Evolutionary conservation across 2,329 filamentous ascomycete species (phyloP).

Genomic region (Claviceps humidiphila): DNA sequence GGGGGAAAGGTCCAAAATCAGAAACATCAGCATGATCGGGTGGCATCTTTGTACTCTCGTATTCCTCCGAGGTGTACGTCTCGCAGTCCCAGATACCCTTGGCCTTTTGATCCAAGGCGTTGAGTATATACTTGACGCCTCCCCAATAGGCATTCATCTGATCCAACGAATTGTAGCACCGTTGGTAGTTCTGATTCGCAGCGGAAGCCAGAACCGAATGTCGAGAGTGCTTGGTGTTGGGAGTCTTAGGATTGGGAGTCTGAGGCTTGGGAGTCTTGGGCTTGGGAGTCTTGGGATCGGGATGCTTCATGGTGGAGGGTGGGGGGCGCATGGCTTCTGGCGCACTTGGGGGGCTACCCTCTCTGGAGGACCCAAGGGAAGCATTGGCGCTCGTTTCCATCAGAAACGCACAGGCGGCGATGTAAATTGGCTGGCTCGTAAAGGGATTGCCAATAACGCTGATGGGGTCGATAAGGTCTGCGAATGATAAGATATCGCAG

Average conservation of each 20-base stretch:
- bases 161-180: conserved; percentile 72
- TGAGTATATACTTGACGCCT: conserved; percentile 75
- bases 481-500: conserved; percentile 76
- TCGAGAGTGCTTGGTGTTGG: conserved; percentile 36
- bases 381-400: conserved; percentile 67
- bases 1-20: conserved; percentile 28
- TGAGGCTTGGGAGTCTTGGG: conserved; percentile 1
- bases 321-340: conserved; percentile 6
- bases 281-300: conserved; percentile 5
- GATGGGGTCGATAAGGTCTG: conserved; percentile 72
- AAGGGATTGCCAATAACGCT: conserved; percentile 83
- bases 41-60: conserved; percentile 52
- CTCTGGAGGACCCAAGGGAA: conserved; percentile 45
- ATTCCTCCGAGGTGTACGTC: conserved; percentile 58
- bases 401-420: conserved; percentile 77
- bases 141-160: conserved; percentile 78
- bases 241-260: conserved; percentile 2
- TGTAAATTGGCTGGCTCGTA: conserved; percentile 82
- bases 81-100: conserved; percentile 74
- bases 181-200: conserved; percentile 76
- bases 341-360: conserved; percentile 32
- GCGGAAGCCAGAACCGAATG: conserved; percentile 68
- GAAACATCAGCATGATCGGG: conserved; percentile 23
- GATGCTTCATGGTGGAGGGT: too few relatives aligned
- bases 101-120: conserved; percentile 73